These are phyloP conservation scores for Volutella citrinella DNA, from an alignment of 2,329 filamentous ascomycete genomes.

Conservation along the genomic window DNA sequence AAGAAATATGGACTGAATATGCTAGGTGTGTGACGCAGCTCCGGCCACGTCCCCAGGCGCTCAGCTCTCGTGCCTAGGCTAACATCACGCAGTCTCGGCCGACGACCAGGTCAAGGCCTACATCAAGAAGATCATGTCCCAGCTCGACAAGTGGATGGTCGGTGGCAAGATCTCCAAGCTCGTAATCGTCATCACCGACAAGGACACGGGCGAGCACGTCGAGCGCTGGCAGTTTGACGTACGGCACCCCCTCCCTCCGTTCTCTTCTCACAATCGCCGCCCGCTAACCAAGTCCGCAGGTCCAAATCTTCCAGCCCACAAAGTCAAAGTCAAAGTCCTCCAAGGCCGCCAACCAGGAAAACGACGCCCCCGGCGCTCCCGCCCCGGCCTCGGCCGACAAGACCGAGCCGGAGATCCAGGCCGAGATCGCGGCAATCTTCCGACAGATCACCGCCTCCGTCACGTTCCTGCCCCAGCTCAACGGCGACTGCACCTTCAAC, in stretches of 20 bases:
- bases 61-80: neutral
- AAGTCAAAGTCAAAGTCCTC: constrained; percentile 45
- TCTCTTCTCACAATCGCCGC: constrained; percentile 6
- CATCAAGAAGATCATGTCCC: constrained; percentile 98
- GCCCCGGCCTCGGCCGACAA: constrained; percentile 58
- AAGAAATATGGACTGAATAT: constrained; percentile 99
- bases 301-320: constrained; percentile 37
- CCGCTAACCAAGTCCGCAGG: constrained; percentile 21
- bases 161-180: constrained; percentile 96
- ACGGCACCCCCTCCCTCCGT: constrained; percentile 18
- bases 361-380: constrained; percentile 45
- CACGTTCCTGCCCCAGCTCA: constrained; percentile 88
- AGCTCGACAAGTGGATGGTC: constrained; percentile 97
- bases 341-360: constrained; percentile 65
- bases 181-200: constrained; percentile 93
- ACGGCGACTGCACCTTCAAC: constrained; percentile 94
- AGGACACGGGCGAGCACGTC: constrained; percentile 93
- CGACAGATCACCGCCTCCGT: constrained; percentile 97
- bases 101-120: constrained; percentile 99
- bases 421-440: constrained; percentile 95
- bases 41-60: too few relatives aligned
- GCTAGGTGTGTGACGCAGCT: constrained; percentile 58
- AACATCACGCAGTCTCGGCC: constrained; percentile 65
- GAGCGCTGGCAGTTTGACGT: constrained; percentile 99
- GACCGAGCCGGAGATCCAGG: constrained; percentile 89